Percentiles rank a stretch among this genome's conserved stretches.
phyloP scores from a whole-genome alignment of 805 yeast genomes.

The Nakazawaea populi region DNA sequence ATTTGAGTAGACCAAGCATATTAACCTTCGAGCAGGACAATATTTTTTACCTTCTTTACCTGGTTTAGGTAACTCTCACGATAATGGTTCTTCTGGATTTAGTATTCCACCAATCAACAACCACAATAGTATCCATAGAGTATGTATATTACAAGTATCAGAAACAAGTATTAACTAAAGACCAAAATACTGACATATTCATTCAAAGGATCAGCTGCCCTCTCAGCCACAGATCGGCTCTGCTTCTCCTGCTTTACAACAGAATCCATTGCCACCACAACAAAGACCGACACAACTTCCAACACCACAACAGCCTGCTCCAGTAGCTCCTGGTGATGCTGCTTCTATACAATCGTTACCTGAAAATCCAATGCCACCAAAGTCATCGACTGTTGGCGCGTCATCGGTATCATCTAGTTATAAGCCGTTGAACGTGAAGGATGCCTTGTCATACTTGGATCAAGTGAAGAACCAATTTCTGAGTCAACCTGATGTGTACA shows the following conservation, averaged over 20 bases:
- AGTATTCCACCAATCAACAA: conserved; percentile 42
- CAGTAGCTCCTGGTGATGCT: conserved; percentile 12
- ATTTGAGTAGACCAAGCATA: neutral
- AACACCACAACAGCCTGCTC: conserved; percentile 12
- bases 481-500: conserved; percentile 92
- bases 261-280: conserved; percentile 14
- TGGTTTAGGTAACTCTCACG: conserved; percentile 37
- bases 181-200: conserved; percentile 12
- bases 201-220: conserved; percentile 20
- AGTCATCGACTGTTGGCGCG: conserved; percentile 20
- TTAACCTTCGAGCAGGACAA: neutral
- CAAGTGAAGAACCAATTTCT: conserved; percentile 92
- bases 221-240: conserved; percentile 23
- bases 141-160: conserved; percentile 13
- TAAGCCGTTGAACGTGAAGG: conserved; percentile 89
- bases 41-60: conserved; percentile 49
- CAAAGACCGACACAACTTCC: conserved; percentile 20
- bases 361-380: conserved; percentile 24
- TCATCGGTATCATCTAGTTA: conserved; percentile 31
- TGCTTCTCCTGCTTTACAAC: conserved; percentile 13
- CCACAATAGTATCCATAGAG: conserved; percentile 19
- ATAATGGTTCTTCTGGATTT: conserved; percentile 39
- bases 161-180: neutral
- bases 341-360: conserved; percentile 13
- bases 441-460: conserved; percentile 91